phyloP scores from a whole-genome alignment of 441 rosid genomes.

The Populus hybrid region DNA sequence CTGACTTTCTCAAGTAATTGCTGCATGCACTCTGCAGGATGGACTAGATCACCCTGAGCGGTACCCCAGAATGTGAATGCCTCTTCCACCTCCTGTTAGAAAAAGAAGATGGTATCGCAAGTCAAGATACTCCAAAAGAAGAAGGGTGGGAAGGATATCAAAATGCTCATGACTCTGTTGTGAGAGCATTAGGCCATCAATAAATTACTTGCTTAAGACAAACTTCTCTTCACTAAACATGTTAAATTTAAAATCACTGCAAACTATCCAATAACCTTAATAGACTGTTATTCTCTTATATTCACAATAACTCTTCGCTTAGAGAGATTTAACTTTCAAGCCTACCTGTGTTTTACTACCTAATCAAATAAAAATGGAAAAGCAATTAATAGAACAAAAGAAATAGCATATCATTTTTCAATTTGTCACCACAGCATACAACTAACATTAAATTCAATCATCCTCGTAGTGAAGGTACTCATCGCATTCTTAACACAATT shows the following conservation, averaged over 20 bases:
- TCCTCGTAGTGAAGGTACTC: neutral
- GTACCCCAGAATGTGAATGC: constrained; percentile 97
- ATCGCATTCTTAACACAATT: neutral
- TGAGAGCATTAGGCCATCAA: neutral
- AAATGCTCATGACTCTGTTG: neutral
- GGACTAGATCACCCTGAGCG: constrained; percentile 88
- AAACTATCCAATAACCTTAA: neutral
- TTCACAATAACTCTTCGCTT: neutral
- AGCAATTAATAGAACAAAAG: neutral
- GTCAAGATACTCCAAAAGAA: neutral
- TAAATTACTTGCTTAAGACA: neutral
- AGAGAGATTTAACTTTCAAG: neutral
- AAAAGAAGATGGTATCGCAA: constrained; percentile 11
- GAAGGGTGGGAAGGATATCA: neutral
- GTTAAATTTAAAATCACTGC: neutral
- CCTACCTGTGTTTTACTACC: neutral
- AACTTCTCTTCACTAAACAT: neutral
- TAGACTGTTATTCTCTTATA: neutral
- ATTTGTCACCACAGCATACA: neutral
- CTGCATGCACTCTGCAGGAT: constrained; percentile 98
- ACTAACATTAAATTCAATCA: neutral
- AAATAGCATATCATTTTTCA: neutral
- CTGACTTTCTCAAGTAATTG: constrained; percentile 96
- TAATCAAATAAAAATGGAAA: neutral
- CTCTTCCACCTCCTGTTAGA: constrained; percentile 88